A percentile compares a stretch with the other conserved stretches of the same genome.
Conservation (phyloP, 2,329 filamentous ascomycete species). For the Penicillium sp. region DNA sequence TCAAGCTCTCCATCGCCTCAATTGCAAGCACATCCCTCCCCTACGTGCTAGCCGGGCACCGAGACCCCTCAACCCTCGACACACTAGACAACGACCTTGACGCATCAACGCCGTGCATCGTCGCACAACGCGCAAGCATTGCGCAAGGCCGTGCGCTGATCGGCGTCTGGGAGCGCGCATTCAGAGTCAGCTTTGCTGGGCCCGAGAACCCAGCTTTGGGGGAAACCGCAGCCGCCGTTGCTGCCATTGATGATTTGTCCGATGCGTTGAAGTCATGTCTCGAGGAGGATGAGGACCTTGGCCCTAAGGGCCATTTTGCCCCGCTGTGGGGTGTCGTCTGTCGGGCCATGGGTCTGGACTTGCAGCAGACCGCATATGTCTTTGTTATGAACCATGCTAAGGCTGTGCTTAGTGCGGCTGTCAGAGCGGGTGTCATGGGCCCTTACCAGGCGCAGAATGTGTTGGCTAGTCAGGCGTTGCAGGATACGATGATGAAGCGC, state of each 20-base stretch:
- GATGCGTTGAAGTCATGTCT: constrained; percentile 38
- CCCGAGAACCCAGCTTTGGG: constrained; percentile 11
- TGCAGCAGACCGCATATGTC: constrained; percentile 57
- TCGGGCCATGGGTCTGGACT: constrained; percentile 52
- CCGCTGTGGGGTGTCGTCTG: constrained; percentile 62
- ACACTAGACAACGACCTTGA: constrained; percentile 64
- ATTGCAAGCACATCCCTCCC: constrained; percentile 60
- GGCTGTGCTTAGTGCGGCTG: constrained; percentile 61
- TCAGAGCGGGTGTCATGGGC: constrained; percentile 63
- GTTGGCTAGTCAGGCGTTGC: constrained; percentile 54
- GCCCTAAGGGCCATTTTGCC: constrained; percentile 56
- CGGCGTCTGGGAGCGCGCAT: constrained; percentile 60
- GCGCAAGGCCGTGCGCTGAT: constrained; percentile 61
- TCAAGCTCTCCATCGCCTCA: constrained; percentile 57
- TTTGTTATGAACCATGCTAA: constrained; percentile 66
- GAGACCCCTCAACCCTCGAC: constrained; percentile 50
- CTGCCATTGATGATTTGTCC: constrained; percentile 40
- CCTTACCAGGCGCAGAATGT: constrained; percentile 64
- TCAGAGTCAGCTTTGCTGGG: constrained; percentile 37
- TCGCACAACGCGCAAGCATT: constrained; percentile 60
- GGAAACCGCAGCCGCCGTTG: constrained; percentile 24
- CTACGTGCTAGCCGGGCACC: constrained; percentile 58
- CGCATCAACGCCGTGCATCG: constrained; percentile 62
- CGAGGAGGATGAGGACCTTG: constrained; percentile 31
- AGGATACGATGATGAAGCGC: constrained; percentile 52